These are phyloP conservation scores for Prosopis cineraria DNA, from an alignment of 306 rosid genomes.

Conservation along the genomic window DNA sequence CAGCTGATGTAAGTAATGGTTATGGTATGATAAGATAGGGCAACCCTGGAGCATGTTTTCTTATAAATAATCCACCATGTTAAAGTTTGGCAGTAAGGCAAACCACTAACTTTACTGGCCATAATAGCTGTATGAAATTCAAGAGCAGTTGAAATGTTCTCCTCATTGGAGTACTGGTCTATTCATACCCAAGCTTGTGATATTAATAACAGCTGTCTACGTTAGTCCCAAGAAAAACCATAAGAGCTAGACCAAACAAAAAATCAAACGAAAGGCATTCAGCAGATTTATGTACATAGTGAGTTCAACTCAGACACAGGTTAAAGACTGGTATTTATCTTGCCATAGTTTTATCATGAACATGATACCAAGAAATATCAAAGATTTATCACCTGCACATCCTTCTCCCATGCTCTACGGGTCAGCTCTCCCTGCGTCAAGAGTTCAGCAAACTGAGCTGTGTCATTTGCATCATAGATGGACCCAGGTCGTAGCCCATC, in stretches of 20 bases:
- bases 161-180: background rate
- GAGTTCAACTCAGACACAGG: conserved; percentile 15
- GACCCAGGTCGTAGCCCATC: conserved; percentile 99
- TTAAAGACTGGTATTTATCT: conserved; percentile 13
- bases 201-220: background rate
- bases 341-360: conserved; percentile 1
- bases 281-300: background rate
- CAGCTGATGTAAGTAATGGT: background rate
- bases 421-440: conserved; percentile 98
- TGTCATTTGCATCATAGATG: conserved; percentile 97
- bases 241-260: background rate
- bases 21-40: background rate
- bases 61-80: background rate
- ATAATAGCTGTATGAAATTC: background rate
- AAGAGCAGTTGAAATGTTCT: background rate
- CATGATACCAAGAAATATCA: conserved; percentile 16
- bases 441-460: conserved; percentile 99
- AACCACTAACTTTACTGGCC: conserved; percentile 13
- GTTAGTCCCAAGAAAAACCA: conserved; percentile 11
- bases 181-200: background rate
- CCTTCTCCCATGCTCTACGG: conserved; percentile 98
- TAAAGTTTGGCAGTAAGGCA: background rate
- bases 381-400: conserved; percentile 76
- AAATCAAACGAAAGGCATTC: conserved; percentile 8
- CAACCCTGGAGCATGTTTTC: background rate